Conservation (phyloP, 306 rosid species). For the Dicorynia guianensis region DNA sequence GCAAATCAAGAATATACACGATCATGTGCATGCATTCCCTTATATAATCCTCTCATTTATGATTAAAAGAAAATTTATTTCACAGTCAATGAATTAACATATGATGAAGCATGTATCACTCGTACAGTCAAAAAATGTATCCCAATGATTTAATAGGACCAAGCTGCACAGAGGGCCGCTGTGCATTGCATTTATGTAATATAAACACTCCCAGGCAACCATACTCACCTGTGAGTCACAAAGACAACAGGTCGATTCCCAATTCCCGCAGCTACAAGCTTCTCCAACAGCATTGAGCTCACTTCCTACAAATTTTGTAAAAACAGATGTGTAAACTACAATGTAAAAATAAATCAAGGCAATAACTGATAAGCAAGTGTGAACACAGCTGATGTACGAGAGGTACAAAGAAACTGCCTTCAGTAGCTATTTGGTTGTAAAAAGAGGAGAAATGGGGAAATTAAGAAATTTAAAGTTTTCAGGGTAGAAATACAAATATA, state of each 20-base stretch:
- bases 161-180: slow-evolving; percentile 2
- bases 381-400: slow-evolving; percentile 9
- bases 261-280: slow-evolving; percentile 92
- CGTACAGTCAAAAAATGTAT: slow-evolving; percentile 8
- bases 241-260: slow-evolving; percentile 94
- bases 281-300: slow-evolving; percentile 89
- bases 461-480: slow-evolving; percentile 20
- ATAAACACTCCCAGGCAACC: slow-evolving; percentile 13
- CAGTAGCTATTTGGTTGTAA: background rate
- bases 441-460: background rate
- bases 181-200: background rate
- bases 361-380: slow-evolving; percentile 28
- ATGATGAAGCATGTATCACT: slow-evolving; percentile 22
- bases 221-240: slow-evolving; percentile 87
- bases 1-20: slow-evolving; percentile 21
- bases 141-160: slow-evolving; percentile 17
- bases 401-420: slow-evolving; percentile 31
- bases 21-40: too few species aligned
- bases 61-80: background rate
- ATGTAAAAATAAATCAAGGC: slow-evolving; percentile 28
- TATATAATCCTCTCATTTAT: too few species aligned
- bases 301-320: slow-evolving; percentile 78
- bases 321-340: slow-evolving; percentile 35
- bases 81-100: slow-evolving; percentile 13
- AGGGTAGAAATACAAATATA: slow-evolving; percentile 18